Percentiles rank a stretch among this genome's conserved stretches.
Evolutionary conservation across 371 early-diverging fungal species (phyloP).

Genomic region (Cokeromyces recurvatus): DNA sequence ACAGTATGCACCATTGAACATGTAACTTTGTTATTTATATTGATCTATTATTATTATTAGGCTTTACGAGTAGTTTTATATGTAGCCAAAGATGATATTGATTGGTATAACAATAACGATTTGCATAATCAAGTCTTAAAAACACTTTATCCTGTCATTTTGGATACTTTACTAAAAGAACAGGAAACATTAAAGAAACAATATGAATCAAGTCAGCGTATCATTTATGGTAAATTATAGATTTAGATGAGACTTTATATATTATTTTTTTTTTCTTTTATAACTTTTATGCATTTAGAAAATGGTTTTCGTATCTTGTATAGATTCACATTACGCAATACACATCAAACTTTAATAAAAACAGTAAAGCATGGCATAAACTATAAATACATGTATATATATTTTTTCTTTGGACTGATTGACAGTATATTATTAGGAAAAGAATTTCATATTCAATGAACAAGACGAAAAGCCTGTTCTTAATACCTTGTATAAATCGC

Average conservation of each 20-base stretch:
- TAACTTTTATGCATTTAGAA: not conserved
- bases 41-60: conserved; percentile 4
- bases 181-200: too few species aligned
- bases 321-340: conserved; percentile 4
- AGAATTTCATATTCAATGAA: conserved; percentile 6
- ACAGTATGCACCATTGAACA: conserved; percentile 4
- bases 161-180: conserved; percentile 4
- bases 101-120: conserved; percentile 17
- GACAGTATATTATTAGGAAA: conserved; percentile 4
- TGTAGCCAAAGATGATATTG: conserved; percentile 12
- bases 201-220: too few species aligned
- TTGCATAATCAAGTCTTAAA: conserved; percentile 10
- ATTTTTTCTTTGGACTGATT: too few species aligned
- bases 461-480: conserved; percentile 13
- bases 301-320: conserved; percentile 17
- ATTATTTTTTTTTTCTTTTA: not conserved
- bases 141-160: conserved; percentile 13
- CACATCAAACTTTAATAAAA: conserved; percentile 11
- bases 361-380: too few species aligned
- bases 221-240: too few species aligned
- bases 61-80: conserved; percentile 13
- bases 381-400: too few species aligned
- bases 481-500: conserved; percentile 4
- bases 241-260: not conserved
- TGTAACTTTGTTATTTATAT: not conserved